phyloP scores from a whole-genome alignment of 495 filamentous ascomycete genomes.

The Neurospora sp. region DNA sequence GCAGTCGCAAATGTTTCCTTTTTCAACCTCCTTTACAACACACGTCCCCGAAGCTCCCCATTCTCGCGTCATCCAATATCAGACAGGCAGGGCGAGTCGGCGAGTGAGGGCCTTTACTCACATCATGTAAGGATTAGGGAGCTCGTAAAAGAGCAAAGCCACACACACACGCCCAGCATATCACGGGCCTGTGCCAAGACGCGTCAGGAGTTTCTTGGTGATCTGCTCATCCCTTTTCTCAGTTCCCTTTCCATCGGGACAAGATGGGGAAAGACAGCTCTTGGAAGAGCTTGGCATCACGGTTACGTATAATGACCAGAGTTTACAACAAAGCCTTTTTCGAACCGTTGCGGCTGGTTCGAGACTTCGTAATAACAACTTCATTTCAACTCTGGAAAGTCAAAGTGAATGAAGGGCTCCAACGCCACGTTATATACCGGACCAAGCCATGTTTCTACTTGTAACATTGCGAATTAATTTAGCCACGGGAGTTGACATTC shows the following conservation, averaged over 20 bases:
- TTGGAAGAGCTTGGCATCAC: background rate
- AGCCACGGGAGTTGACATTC: background rate
- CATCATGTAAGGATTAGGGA: background rate
- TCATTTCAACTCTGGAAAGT: background rate
- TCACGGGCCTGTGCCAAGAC: background rate
- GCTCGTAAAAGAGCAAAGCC: background rate
- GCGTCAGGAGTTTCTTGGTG: background rate
- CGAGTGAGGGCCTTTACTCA: background rate
- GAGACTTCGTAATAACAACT: background rate
- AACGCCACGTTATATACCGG: background rate
- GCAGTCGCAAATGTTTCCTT: background rate
- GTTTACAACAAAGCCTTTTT: background rate
- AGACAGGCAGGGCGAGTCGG: background rate
- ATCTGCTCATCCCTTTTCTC: background rate
- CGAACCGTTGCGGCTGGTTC: background rate
- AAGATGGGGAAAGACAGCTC: background rate
- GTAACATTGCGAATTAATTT: background rate
- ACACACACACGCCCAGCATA: background rate
- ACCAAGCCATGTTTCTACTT: background rate
- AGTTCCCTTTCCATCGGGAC: background rate
- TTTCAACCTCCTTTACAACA: background rate
- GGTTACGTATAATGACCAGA: background rate
- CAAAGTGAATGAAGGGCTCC: background rate
- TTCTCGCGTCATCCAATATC: background rate
- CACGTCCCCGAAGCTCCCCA: background rate